phyloP scores from a whole-genome alignment of 352 stramenopile genomes.

The Pythium volutum region DNA sequence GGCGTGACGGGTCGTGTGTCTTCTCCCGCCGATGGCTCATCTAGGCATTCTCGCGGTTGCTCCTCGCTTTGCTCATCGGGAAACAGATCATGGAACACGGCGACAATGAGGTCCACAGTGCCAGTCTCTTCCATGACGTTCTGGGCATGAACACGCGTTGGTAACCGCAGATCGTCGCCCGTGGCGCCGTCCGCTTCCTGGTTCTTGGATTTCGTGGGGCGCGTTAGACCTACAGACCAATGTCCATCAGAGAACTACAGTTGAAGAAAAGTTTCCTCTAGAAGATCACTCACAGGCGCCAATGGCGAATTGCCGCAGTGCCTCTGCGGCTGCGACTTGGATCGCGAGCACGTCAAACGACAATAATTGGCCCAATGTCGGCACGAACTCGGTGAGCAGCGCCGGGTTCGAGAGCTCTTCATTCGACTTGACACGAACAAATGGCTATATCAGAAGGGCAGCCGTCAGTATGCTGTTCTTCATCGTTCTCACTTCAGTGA shows the following conservation, averaged over 20 bases:
- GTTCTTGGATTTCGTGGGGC: slow-evolving; percentile 25
- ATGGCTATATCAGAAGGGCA: slow-evolving; percentile 37
- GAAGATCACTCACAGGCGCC: slow-evolving; percentile 43
- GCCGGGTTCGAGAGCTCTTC: slow-evolving; percentile 68
- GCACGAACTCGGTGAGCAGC: slow-evolving; percentile 45
- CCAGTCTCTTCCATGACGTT: slow-evolving; percentile 69
- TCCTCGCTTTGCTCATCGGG: slow-evolving; percentile 39
- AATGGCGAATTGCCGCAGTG: slow-evolving; percentile 54
- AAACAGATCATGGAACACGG: slow-evolving; percentile 68
- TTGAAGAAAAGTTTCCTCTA: too few species aligned
- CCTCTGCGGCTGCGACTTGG: slow-evolving; percentile 58
- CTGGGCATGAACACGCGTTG: slow-evolving; percentile 58
- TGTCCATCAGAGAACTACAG: background rate
- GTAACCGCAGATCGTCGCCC: slow-evolving; percentile 52
- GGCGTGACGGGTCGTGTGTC: slow-evolving; percentile 16
- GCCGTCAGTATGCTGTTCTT: background rate
- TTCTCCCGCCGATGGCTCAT: background rate
- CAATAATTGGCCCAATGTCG: slow-evolving; percentile 56
- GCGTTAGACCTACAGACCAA: slow-evolving; percentile 32
- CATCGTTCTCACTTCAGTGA: background rate
- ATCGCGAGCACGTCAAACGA: slow-evolving; percentile 53
- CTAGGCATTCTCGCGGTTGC: background rate
- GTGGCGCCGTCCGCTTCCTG: slow-evolving; percentile 30
- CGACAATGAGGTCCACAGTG: slow-evolving; percentile 52
- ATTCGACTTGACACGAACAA: slow-evolving; percentile 70